phyloP scores from a whole-genome alignment of 2,329 filamentous ascomycete genomes.

The Geosmithia flava region DNA sequence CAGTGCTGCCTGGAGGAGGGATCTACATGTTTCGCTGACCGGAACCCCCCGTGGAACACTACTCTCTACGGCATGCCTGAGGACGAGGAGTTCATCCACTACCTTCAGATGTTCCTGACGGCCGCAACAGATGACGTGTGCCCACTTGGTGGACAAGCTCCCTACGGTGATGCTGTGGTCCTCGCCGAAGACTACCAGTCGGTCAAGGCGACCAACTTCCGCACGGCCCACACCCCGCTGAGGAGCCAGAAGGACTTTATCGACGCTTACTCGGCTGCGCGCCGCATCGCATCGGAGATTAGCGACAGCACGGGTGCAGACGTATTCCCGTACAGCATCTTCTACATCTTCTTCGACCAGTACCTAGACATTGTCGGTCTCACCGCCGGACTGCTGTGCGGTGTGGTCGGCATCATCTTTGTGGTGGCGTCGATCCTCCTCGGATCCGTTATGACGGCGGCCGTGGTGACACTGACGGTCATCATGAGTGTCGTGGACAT shows the following conservation, averaged over 20 bases:
- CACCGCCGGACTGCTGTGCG: constrained; percentile 66
- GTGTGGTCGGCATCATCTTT: constrained; percentile 78
- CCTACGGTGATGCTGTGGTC: constrained; percentile 76
- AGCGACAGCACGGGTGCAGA: constrained; percentile 59
- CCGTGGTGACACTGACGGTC: constrained; percentile 76
- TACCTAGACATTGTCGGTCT: constrained; percentile 77
- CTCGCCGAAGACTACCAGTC: constrained; percentile 55
- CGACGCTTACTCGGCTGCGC: constrained; percentile 74
- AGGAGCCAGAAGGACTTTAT: constrained; percentile 90
- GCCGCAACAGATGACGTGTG: constrained; percentile 74
- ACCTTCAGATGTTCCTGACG: constrained; percentile 70
- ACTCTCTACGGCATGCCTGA: constrained; percentile 87
- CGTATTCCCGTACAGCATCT: constrained; percentile 93
- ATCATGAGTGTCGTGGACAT: constrained; percentile 92
- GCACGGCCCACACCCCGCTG: constrained; percentile 77
- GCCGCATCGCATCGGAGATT: constrained; percentile 73
- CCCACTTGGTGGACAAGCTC: constrained; percentile 75
- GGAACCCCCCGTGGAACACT: constrained; percentile 77
- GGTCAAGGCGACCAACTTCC: constrained; percentile 79
- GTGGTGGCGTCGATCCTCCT: constrained; percentile 67
- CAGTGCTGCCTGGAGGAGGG: constrained; percentile 59
- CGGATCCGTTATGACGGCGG: constrained; percentile 70
- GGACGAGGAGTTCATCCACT: constrained; percentile 79
- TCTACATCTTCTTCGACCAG: constrained; percentile 99
- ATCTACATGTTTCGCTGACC: constrained; percentile 65